Evolutionary conservation across 208 protist genomes (phyloP).

Genomic region (Leishmania martiniquensis): DNA sequence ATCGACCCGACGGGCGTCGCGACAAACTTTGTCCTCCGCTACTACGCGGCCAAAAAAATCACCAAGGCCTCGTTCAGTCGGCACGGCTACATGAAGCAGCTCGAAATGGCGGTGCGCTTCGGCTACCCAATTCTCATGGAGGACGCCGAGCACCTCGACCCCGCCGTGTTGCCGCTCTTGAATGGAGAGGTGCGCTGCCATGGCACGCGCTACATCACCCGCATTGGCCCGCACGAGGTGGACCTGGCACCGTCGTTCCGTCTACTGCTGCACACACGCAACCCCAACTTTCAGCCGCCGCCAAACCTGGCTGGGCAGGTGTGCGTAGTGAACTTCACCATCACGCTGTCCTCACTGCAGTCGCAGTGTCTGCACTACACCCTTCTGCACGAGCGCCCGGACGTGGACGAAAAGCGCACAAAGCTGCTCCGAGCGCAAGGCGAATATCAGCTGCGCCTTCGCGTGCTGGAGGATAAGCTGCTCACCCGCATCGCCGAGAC

Average conservation of each 20-base stretch:
- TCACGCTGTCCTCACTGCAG: slow-evolving; percentile 96
- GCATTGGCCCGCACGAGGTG: slow-evolving; percentile 97
- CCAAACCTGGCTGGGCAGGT: slow-evolving; percentile 97
- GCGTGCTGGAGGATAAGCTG: slow-evolving; percentile 96
- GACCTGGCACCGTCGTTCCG: slow-evolving; percentile 98
- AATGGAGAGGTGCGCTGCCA: slow-evolving; percentile 96
- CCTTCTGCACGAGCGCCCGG: slow-evolving; percentile 95
- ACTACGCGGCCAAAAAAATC: slow-evolving; percentile 86
- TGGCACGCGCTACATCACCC: slow-evolving; percentile 94
- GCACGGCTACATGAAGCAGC: slow-evolving; percentile 97
- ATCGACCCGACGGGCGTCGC: slow-evolving; percentile 99
- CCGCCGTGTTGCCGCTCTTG: slow-evolving; percentile 98
- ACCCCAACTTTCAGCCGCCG: slow-evolving; percentile 95
- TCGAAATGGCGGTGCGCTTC: slow-evolving; percentile 98
- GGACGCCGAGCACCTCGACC: slow-evolving; percentile 99
- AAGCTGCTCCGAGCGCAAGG: slow-evolving; percentile 95
- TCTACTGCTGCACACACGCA: slow-evolving; percentile 97
- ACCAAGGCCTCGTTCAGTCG: slow-evolving; percentile 97
- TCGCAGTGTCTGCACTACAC: slow-evolving; percentile 95
- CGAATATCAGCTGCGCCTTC: slow-evolving; percentile 94
- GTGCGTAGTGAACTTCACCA: slow-evolving; percentile 99
- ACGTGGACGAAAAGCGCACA: slow-evolving; percentile 94
- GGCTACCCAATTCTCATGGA: slow-evolving; percentile 99
- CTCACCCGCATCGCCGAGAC: slow-evolving; percentile 94
- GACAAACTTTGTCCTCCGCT: slow-evolving; percentile 90